Percentiles rank a stretch among this genome's conserved stretches.
Evolutionary conservation across 495 filamentous ascomycete species (phyloP).

Genomic region (Xanthoparmelia taractica): DNA sequence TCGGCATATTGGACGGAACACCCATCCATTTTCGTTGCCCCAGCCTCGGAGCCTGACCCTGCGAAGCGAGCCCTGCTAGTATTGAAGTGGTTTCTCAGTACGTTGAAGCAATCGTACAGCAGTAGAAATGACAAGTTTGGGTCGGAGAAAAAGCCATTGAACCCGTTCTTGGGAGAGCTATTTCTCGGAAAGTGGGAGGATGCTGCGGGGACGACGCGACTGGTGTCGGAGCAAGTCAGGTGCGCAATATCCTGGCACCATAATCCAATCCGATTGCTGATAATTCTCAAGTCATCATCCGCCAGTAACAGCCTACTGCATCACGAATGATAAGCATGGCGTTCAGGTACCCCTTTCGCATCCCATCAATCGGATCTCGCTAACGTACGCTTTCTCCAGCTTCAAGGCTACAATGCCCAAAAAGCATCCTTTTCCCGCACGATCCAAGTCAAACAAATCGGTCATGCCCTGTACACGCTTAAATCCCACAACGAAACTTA

Average conservation of each 20-base stretch:
- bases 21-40: slow-evolving; percentile 77
- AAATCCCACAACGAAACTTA: slow-evolving; percentile 62
- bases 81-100: slow-evolving; percentile 94
- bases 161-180: slow-evolving; percentile 82
- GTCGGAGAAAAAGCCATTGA: slow-evolving; percentile 96
- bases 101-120: slow-evolving; percentile 89
- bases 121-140: slow-evolving; percentile 84
- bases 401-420: slow-evolving; percentile 97
- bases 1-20: slow-evolving; percentile 97
- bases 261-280: neutral
- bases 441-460: slow-evolving; percentile 93
- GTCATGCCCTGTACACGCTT: slow-evolving; percentile 78
- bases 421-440: slow-evolving; percentile 89
- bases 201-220: slow-evolving; percentile 58
- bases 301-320: slow-evolving; percentile 91
- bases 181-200: slow-evolving; percentile 86
- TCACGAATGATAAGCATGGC: slow-evolving; percentile 75
- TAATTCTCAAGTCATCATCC: slow-evolving; percentile 69
- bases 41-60: slow-evolving; percentile 70
- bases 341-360: slow-evolving; percentile 47
- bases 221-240: slow-evolving; percentile 80
- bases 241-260: slow-evolving; percentile 29
- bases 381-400: slow-evolving; percentile 31
- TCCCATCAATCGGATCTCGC: neutral
- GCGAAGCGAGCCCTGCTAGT: slow-evolving; percentile 80